These are phyloP conservation scores for Fermentozyma sake DNA, from an alignment of 1,139 yeast genomes.

Conservation along the genomic window DNA sequence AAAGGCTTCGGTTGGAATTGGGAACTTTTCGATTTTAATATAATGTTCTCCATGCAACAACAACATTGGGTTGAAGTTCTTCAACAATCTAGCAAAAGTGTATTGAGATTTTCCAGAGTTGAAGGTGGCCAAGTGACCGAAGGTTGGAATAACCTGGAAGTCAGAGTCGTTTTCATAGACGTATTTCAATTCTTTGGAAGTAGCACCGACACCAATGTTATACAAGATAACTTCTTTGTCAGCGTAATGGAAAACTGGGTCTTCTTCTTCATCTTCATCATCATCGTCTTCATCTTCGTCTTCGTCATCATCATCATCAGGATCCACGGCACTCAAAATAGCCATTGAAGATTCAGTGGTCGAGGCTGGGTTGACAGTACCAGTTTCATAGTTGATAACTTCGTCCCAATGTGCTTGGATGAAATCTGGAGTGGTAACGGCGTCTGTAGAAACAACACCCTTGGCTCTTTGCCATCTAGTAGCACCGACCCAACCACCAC, in stretches of 20 bases:
- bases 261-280: conserved; percentile 48
- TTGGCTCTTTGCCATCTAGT: conserved; percentile 94
- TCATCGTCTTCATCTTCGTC: conserved; percentile 47
- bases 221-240: conserved; percentile 77
- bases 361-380: conserved; percentile 55
- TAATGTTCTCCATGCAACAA: conserved; percentile 95
- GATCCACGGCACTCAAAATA: conserved; percentile 63
- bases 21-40: conserved; percentile 71
- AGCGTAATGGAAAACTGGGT: conserved; percentile 45
- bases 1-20: conserved; percentile 70
- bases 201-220: conserved; percentile 88
- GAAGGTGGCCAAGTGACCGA: conserved; percentile 78
- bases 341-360: conserved; percentile 79
- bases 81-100: conserved; percentile 56
- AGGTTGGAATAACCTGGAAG: conserved; percentile 89
- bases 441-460: conserved; percentile 64
- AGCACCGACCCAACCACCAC: conserved; percentile 92
- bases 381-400: conserved; percentile 60
- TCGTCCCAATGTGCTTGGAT: conserved; percentile 63
- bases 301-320: conserved; percentile 46
- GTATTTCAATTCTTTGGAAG: conserved; percentile 69
- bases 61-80: conserved; percentile 83
- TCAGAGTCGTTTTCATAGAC: conserved; percentile 72
- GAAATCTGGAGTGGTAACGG: conserved; percentile 59
- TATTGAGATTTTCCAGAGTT: conserved; percentile 48